Conservation (phyloP, 1,284 basidiomycete species). For the Fomitiporia mediterranea region DNA sequence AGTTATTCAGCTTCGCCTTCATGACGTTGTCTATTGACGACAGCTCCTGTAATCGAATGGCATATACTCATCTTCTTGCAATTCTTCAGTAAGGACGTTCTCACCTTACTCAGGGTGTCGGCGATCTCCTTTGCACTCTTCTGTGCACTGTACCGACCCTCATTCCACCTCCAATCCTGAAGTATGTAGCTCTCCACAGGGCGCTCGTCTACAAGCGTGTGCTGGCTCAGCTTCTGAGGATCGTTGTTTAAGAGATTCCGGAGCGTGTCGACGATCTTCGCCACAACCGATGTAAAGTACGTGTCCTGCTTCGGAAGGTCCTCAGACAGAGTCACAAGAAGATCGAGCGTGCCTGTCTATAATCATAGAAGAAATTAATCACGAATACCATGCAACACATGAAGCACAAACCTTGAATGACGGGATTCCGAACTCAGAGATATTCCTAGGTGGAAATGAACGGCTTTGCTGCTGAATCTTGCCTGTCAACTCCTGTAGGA, state of each 20-base stretch:
- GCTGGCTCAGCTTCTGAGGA: slow-evolving; percentile 75
- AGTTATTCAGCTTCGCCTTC: slow-evolving; percentile 87
- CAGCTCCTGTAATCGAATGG: slow-evolving; percentile 62
- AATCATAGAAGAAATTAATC: slow-evolving; percentile 3
- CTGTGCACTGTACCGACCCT: slow-evolving; percentile 80
- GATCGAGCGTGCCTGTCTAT: slow-evolving; percentile 93
- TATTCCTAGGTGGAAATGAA: slow-evolving; percentile 38
- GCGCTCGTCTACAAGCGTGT: slow-evolving; percentile 80
- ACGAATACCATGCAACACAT: neutral
- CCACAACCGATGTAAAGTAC: slow-evolving; percentile 83
- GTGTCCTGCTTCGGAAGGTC: slow-evolving; percentile 88
- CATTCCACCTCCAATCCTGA: slow-evolving; percentile 83
- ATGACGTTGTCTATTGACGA: slow-evolving; percentile 84
- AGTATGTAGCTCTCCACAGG: slow-evolving; percentile 80
- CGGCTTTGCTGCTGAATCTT: slow-evolving; percentile 56
- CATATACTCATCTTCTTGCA: slow-evolving; percentile 7
- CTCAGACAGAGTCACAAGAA: slow-evolving; percentile 87
- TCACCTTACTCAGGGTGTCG: slow-evolving; percentile 77
- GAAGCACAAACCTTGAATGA: slow-evolving; percentile 63
- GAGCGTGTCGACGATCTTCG: slow-evolving; percentile 93
- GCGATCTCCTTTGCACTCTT: slow-evolving; percentile 77
- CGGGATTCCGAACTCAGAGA: slow-evolving; percentile 62
- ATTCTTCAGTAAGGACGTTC: slow-evolving; percentile 22
- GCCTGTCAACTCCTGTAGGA: slow-evolving; percentile 55
- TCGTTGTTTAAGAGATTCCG: slow-evolving; percentile 91